Conservation (phyloP, 345 rosid species). For the Pistacia atlantica region DNA sequence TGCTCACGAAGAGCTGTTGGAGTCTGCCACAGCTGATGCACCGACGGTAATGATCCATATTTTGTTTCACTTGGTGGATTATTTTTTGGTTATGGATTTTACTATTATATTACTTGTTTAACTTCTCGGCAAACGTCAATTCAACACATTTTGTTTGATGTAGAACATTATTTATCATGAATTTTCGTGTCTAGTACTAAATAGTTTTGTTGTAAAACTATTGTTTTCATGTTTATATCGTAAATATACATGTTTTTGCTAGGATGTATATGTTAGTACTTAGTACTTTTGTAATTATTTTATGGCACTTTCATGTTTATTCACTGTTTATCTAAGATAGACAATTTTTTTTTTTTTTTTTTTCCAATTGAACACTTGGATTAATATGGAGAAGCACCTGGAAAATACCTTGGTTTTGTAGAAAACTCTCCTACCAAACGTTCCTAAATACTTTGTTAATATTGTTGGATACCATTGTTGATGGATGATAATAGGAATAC, state of each 20-base stretch:
- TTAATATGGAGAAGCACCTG: not conserved
- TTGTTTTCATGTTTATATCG: not conserved
- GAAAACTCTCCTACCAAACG: not conserved
- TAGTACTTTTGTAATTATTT: too few species aligned
- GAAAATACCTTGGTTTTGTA: not conserved
- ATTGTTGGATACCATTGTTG: not conserved
- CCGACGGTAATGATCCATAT: constrained; percentile 42
- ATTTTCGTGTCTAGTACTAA: not conserved
- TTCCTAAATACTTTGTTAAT: not conserved
- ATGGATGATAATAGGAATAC: not conserved
- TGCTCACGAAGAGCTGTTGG: constrained; percentile 67
- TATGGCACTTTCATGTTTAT: too few species aligned
- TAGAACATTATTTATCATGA: not conserved
- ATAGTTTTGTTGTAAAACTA: not conserved
- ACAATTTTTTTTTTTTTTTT: too few species aligned
- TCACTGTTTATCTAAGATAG: not conserved
- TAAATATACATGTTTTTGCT: not conserved
- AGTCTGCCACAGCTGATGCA: constrained; percentile 56
- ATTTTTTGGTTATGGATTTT: not conserved
- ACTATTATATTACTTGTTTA: not conserved
- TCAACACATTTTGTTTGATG: not conserved
- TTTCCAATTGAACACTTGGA: not conserved
- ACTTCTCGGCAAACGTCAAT: not conserved
- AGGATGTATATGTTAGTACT: not conserved
- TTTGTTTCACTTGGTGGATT: not conserved